These are phyloP conservation scores for Myxozyma lipomycoides DNA, from an alignment of 805 yeast genomes.

Conservation along the genomic window DNA sequence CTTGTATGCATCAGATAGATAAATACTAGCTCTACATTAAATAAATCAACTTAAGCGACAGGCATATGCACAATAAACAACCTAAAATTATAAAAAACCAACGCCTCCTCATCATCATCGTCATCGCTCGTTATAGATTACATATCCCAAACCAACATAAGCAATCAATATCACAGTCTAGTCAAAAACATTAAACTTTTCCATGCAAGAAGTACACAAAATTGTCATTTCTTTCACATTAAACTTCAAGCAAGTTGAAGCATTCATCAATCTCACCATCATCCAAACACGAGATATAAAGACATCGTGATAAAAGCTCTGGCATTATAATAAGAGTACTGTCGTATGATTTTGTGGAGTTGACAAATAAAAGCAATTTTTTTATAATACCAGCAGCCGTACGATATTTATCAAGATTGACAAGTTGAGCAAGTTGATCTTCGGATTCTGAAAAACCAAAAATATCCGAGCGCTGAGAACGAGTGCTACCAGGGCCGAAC, in stretches of 20 bases:
- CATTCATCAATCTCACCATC: constrained; percentile 52
- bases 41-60: no score
- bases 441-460: neutral
- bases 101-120: no score
- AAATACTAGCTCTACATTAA: no score
- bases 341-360: constrained; percentile 70
- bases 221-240: no score
- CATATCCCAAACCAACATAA: no score
- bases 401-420: constrained; percentile 75
- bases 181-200: no score
- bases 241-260: constrained; percentile 39
- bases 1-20: no score
- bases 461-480: neutral
- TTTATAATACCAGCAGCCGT: constrained; percentile 73
- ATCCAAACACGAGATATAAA: constrained; percentile 69
- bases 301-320: constrained; percentile 74
- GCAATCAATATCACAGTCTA: no score
- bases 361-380: constrained; percentile 72
- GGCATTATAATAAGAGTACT: constrained; percentile 46
- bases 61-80: no score
- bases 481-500: neutral
- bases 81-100: no score
- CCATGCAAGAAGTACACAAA: no score
- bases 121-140: no score
- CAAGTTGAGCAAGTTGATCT: constrained; percentile 34